These are phyloP conservation scores for Maudiozyma saulgeensis DNA, from an alignment of 805 yeast species.

Conservation along the genomic window DNA sequence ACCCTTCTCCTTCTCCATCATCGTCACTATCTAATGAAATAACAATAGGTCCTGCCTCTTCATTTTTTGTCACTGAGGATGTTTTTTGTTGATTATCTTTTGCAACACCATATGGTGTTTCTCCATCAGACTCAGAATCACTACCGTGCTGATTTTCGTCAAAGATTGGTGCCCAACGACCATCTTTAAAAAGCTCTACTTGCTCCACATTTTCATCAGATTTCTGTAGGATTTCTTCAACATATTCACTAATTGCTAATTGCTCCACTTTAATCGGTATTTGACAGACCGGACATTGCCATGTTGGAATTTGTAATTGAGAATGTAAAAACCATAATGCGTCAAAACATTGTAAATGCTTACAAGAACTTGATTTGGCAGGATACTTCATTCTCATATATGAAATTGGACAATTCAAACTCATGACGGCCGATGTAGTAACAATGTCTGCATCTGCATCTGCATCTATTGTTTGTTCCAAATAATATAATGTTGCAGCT, in stretches of 20 bases:
- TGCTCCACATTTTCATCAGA: slow-evolving; percentile 50
- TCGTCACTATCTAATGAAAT: slow-evolving; percentile 45
- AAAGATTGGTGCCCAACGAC: slow-evolving; percentile 50
- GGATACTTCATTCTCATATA: slow-evolving; percentile 64
- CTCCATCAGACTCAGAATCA: background rate
- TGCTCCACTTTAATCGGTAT: slow-evolving; percentile 41
- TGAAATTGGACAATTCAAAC: slow-evolving; percentile 73
- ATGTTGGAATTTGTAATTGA: slow-evolving; percentile 71
- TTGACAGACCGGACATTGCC: slow-evolving; percentile 84
- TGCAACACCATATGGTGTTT: background rate
- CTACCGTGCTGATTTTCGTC: slow-evolving; percentile 5
- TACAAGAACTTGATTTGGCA: slow-evolving; percentile 57
- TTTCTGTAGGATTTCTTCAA: slow-evolving; percentile 47
- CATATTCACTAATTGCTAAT: slow-evolving; percentile 67
- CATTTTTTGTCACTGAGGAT: background rate
- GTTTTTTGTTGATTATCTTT: background rate
- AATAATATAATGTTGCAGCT: slow-evolving; percentile 38
- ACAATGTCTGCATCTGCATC: slow-evolving; percentile 59
- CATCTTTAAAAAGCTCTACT: slow-evolving; percentile 63
- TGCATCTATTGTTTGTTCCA: slow-evolving; percentile 2
- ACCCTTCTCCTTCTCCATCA: slow-evolving; percentile 14
- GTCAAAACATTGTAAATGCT: slow-evolving; percentile 88
- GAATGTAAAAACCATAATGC: slow-evolving; percentile 60
- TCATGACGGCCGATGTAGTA: slow-evolving; percentile 53
- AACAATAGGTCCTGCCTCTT: slow-evolving; percentile 11